Base-by-base conservation (phyloP, 176 grass and related monocot species). In the Lolium multiflorum region DNA sequence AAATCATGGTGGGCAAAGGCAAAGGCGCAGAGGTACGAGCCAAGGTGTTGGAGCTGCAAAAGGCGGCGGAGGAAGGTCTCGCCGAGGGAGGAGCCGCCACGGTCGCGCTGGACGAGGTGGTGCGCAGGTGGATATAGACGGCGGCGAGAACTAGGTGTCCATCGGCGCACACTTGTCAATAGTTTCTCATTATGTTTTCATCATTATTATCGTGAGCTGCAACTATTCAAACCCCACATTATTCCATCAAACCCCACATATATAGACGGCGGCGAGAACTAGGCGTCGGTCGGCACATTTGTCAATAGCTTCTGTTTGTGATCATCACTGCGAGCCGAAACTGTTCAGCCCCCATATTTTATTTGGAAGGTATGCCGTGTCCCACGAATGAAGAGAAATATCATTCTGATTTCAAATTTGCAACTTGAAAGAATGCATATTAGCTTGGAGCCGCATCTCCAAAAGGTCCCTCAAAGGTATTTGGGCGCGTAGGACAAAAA, bases 11-110 rank as follows among this genome's bases (percentile, higher is more conserved):
- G 54, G 61, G 51, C 59, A 0, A 77, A 21, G 70, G 16, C 12
- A 9, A 61, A 77, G 60, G 47, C 8, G 5, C 55, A 0, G 76
- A 41, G 51, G 85, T 95, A 4, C 46, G 87, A 11, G 82, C 21
- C 13, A 92, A 92, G 82, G 88, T 90, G 1, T 57, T 76, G 20
- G 84, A 90, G 67, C 77, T 95, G 1, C 76, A 82, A 17, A 74
- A 70, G 81, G 85, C 56, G 11, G 88, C 87, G 12, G 13, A 22
- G 0, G 84, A 66, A 1, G 85, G 93, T 2, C 87, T 92, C 9
- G 4, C 10, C 0, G 79, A 89, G 1, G 83, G 87, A 0, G 90
- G 90, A 11, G 37, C 22, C 37, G 78, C 87, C 24, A 37, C 87
- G 3, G 0, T 39, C 1, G 83, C 87, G 8, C 73, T 92, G 0